Conservation (phyloP, 129 eudicot species). For the Chrysanthemum lavandulifolium region DNA sequence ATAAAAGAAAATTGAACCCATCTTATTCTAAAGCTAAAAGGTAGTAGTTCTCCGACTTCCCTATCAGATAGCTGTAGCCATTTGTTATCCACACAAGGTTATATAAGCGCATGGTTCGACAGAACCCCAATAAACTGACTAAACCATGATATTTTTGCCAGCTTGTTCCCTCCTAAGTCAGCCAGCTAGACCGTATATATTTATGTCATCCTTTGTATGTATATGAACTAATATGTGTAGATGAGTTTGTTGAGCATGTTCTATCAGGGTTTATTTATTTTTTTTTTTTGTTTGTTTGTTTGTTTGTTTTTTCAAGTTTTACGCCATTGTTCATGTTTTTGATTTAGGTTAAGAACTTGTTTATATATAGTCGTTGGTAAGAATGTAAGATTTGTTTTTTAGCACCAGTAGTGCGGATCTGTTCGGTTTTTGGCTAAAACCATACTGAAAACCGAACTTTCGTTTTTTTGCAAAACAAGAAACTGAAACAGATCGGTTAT, state of each 20-base stretch:
- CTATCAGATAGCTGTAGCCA: not conserved
- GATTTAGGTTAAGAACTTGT: no score
- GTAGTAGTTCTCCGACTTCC: not conserved
- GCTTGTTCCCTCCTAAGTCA: constrained; percentile 1
- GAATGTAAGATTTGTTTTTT: no score
- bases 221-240: not conserved
- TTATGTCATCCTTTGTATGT: not conserved
- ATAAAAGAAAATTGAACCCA: not conserved
- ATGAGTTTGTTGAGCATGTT: not conserved
- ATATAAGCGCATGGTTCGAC: not conserved
- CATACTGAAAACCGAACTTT: no score
- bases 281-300: no score
- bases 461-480: no score
- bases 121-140: not conserved
- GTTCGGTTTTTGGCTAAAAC: no score
- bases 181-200: not conserved
- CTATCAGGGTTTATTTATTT: no score
- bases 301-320: no score
- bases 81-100: not conserved
- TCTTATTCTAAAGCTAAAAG: not conserved
- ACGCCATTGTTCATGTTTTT: no score
- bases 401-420: no score
- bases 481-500: no score
- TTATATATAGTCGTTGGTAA: no score
- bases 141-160: not conserved